A percentile compares a stretch with the other conserved stretches of the same genome.
These are phyloP conservation scores for Acrocalymma vagum DNA, from an alignment of 2,329 filamentous ascomycete species.

Conservation along the genomic window DNA sequence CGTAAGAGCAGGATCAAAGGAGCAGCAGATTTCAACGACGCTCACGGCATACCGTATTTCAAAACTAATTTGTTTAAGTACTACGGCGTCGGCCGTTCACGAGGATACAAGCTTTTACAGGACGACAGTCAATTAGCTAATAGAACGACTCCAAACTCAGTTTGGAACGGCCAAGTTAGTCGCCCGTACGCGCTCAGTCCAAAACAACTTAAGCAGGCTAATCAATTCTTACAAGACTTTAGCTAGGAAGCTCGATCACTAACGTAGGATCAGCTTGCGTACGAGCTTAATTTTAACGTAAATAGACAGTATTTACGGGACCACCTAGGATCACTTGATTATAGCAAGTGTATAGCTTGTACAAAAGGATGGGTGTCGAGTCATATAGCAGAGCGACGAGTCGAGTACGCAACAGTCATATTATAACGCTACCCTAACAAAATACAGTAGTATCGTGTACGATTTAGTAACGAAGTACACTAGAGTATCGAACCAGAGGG, in stretches of 20 bases:
- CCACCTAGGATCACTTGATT: conserved; percentile 7
- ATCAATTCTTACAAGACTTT: conserved; percentile 11
- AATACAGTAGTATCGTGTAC: conserved; percentile 2
- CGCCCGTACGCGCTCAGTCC: conserved; percentile 1
- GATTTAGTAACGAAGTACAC: conserved; percentile 8
- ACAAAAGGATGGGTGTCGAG: conserved; percentile 4
- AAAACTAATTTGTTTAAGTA: conserved; percentile 6
- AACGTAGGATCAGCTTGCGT: conserved; percentile 6
- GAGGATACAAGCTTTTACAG: conserved; percentile 10
- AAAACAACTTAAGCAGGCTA: conserved; percentile 2
- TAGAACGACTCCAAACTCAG: conserved; percentile 1
- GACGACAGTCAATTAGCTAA: conserved; percentile 3
- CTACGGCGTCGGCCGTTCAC: conserved; percentile 1
- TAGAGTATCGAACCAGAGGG: conserved; percentile 3
- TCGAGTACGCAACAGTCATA: conserved; percentile 1
- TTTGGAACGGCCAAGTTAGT: conserved; percentile 1
- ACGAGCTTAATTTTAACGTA: conserved; percentile 3
- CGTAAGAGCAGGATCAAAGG: conserved; percentile 2
- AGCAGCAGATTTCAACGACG: conserved; percentile 2
- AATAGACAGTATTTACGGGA: conserved; percentile 1
- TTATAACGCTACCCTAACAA: background rate
- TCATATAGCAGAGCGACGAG: background rate
- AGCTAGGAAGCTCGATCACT: conserved; percentile 7
- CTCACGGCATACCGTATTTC: background rate
- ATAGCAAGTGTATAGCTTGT: conserved; percentile 12